Percentiles rank a stretch among this genome's conserved stretches.
Conservation (phyloP, 768 basidiomycete genomes). For the Leccinum subtestaceum region DNA sequence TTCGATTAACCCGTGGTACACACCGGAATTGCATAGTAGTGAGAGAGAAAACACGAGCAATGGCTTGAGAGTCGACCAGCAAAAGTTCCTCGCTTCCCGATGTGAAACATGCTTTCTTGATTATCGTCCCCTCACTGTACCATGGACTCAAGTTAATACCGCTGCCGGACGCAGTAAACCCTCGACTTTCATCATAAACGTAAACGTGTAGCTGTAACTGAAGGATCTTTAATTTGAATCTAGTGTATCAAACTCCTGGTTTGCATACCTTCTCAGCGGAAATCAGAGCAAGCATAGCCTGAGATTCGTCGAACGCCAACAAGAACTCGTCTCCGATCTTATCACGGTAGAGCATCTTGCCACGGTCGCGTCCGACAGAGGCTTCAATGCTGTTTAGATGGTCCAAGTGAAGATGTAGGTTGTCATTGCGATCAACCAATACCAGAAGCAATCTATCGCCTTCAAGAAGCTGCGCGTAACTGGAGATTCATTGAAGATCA, state of each 20-base stretch:
- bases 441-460: conserved; percentile 41
- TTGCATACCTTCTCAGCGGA: conserved; percentile 39
- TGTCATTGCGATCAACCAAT: conserved; percentile 31
- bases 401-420: conserved; percentile 41
- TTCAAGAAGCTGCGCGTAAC: conserved; percentile 41
- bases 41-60: conserved; percentile 52
- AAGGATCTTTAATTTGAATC: not conserved
- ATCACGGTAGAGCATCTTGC: conserved; percentile 40
- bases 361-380: conserved; percentile 31
- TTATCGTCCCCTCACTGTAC: conserved; percentile 39
- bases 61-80: conserved; percentile 42
- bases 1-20: not conserved
- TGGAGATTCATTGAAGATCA: conserved; percentile 8
- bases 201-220: conserved; percentile 45
- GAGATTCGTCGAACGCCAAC: conserved; percentile 52
- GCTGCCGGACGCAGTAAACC: conserved; percentile 42
- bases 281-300: conserved; percentile 46
- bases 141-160: conserved; percentile 43
- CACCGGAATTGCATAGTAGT: conserved; percentile 55
- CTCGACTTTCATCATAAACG: conserved; percentile 45
- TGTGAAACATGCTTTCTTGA: conserved; percentile 44
- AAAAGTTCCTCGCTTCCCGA: conserved; percentile 52
- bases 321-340: conserved; percentile 46
- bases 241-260: not conserved
- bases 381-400: conserved; percentile 29